A percentile compares a stretch with the other conserved stretches of the same genome.
These are phyloP conservation scores for Acacia acuminata DNA, from an alignment of 306 rosid species.

Conservation along the genomic window DNA sequence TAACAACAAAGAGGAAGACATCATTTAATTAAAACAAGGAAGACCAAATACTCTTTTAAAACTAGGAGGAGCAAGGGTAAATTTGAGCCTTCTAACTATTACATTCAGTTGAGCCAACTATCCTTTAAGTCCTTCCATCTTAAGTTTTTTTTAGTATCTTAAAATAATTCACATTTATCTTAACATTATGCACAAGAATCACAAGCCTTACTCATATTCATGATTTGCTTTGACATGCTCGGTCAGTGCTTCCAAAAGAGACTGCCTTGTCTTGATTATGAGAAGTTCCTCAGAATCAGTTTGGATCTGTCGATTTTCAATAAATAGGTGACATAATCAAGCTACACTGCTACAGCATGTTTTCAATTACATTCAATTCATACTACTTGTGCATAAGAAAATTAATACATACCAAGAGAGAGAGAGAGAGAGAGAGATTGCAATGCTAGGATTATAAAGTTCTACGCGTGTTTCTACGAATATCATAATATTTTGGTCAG, in stretches of 20 bases:
- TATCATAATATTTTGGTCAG: neutral
- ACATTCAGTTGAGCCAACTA: neutral
- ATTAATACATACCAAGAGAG: neutral
- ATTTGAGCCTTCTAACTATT: neutral
- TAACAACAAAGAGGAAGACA: neutral
- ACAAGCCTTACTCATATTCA: conserved; percentile 64
- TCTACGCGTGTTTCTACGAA: neutral
- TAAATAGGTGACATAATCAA: conserved; percentile 5
- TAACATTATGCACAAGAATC: neutral
- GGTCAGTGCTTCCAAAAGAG: conserved; percentile 23
- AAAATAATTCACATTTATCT: neutral
- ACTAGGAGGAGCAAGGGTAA: neutral
- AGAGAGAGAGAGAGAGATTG: too few relatives aligned
- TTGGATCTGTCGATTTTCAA: conserved; percentile 46
- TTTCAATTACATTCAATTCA: neutral
- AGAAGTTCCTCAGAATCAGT: conserved; percentile 20
- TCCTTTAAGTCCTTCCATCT: neutral
- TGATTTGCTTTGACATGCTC: conserved; percentile 54
- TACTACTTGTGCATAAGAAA: neutral
- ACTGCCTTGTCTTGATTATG: conserved; percentile 24
- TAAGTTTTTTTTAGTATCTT: neutral
- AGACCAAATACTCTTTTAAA: neutral
- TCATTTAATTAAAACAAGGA: neutral
- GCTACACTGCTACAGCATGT: neutral
- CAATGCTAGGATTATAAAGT: neutral